Evolutionary conservation across 2,329 filamentous ascomycete species (phyloP).

Genomic region (Trichoderma arundinaceum): DNA sequence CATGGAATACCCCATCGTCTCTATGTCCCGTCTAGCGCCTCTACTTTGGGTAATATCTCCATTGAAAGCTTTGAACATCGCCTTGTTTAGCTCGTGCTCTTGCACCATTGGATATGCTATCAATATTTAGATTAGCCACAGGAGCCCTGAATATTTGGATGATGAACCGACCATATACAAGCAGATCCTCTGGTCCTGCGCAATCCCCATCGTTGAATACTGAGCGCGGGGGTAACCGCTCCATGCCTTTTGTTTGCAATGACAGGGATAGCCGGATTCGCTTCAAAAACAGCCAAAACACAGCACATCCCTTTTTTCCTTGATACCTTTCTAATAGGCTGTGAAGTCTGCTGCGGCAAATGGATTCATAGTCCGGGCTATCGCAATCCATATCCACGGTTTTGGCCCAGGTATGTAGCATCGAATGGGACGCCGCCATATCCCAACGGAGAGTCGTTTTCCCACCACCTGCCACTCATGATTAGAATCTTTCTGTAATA

Average conservation of each 20-base stretch:
- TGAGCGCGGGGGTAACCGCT: neutral
- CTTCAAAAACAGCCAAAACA: conserved; percentile 15
- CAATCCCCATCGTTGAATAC: neutral
- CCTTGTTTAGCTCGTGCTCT: neutral
- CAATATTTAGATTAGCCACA: neutral
- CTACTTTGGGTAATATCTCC: neutral
- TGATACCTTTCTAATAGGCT: neutral
- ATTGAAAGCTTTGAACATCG: conserved; percentile 19
- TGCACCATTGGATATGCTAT: neutral
- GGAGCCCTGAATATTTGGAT: neutral
- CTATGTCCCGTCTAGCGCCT: neutral
- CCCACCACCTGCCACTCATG: neutral
- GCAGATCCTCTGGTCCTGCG: neutral
- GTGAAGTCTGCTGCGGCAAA: neutral
- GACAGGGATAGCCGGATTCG: neutral
- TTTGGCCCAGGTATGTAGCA: neutral
- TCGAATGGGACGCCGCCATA: neutral
- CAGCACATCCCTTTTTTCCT: neutral
- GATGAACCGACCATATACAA: neutral
- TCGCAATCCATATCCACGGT: conserved; percentile 2
- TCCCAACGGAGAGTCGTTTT: neutral
- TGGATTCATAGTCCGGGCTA: neutral
- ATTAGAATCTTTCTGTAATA: neutral
- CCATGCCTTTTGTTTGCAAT: neutral
- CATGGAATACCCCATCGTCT: neutral